Conservation (phyloP, 352 stramenopile species). For the Globisporangium spiculum region DNA sequence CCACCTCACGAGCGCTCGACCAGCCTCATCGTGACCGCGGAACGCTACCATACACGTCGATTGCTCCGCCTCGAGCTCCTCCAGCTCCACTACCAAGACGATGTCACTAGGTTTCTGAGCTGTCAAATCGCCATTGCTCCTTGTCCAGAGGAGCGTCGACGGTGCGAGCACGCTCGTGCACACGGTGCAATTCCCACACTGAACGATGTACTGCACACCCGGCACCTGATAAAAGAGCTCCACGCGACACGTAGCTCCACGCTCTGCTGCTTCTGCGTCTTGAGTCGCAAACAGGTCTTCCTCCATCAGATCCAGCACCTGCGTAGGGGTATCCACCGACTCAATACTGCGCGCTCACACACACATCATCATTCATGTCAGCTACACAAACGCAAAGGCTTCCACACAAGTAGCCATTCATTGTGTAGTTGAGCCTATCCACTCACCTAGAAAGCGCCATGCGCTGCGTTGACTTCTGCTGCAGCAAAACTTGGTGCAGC, state of each 20-base stretch:
- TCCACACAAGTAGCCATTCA: not conserved
- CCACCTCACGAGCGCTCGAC: constrained; percentile 21
- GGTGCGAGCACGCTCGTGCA: constrained; percentile 53
- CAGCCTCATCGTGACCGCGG: constrained; percentile 11
- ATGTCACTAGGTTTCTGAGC: not conserved
- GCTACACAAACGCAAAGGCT: not conserved
- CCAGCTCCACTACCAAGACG: constrained; percentile 27
- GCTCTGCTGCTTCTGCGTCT: not conserved
- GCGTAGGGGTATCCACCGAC: constrained; percentile 10
- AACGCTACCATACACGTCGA: constrained; percentile 40
- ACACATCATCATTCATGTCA: not conserved
- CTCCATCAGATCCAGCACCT: constrained; percentile 9
- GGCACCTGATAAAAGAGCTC: constrained; percentile 30
- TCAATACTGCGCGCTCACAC: not conserved
- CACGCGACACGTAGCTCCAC: not conserved
- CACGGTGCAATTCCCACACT: constrained; percentile 27
- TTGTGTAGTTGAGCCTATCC: not conserved
- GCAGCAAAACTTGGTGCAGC: constrained; percentile 15
- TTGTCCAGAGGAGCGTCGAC: constrained; percentile 38
- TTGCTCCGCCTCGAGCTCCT: constrained; percentile 65
- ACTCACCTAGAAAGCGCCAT: constrained; percentile 2
- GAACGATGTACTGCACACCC: constrained; percentile 36
- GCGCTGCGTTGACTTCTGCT: constrained; percentile 2
- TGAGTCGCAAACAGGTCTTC: constrained; percentile 2
- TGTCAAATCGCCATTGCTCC: not conserved